Conservation (phyloP, 2,329 filamentous ascomycete genomes). For the Sporothrix mexicana region DNA sequence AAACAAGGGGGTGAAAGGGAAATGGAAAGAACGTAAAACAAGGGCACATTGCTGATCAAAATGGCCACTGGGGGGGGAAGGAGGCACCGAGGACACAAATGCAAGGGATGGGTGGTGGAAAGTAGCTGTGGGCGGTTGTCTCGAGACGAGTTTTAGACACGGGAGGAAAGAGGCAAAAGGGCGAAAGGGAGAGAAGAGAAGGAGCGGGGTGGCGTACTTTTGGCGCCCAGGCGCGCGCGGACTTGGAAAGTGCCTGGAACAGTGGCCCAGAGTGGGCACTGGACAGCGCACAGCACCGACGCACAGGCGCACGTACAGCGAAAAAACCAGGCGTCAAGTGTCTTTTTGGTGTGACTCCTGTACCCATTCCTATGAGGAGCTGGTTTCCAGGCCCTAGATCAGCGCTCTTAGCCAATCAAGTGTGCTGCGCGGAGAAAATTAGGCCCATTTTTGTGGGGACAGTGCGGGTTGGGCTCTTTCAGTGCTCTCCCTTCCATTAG, state of each 20-base stretch:
- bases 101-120: conserved; percentile 37
- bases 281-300: conserved; percentile 14
- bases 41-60: conserved; percentile 35
- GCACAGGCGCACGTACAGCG: conserved; percentile 12
- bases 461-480: background rate
- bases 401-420: background rate
- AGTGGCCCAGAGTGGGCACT: conserved; percentile 6
- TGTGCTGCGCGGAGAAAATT: background rate
- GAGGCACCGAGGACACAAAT: conserved; percentile 12
- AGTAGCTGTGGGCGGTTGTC: conserved; percentile 37
- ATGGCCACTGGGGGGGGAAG: conserved; percentile 13
- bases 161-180: conserved; percentile 28
- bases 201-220: background rate
- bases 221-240: background rate
- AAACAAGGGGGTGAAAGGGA: conserved; percentile 26
- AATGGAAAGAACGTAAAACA: conserved; percentile 29
- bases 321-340: background rate
- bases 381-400: background rate
- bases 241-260: background rate
- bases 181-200: background rate
- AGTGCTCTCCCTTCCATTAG: too few relatives aligned
- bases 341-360: conserved; percentile 16
- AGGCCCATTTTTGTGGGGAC: background rate
- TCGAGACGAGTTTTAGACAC: conserved; percentile 41
- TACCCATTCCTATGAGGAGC: background rate